These are phyloP conservation scores for Acacia concinna DNA, from an alignment of 331 rosid species.

Conservation along the genomic window DNA sequence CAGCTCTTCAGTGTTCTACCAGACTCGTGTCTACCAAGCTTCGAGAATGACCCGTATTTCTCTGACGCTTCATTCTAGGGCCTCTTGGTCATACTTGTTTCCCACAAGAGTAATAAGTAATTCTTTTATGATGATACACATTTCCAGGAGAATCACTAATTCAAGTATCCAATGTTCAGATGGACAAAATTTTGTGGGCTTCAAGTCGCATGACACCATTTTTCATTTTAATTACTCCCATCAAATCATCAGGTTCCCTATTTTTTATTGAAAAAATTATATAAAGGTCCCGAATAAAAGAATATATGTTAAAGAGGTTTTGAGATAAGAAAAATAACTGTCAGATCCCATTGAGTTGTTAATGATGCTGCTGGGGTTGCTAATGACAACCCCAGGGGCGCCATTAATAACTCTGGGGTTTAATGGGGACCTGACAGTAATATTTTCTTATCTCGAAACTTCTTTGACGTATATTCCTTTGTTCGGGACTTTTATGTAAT, in stretches of 20 bases:
- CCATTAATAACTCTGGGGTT: too few relatives aligned
- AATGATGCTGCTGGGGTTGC: too few relatives aligned
- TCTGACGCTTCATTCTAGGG: constrained; percentile 18
- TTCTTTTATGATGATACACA: constrained; percentile 16
- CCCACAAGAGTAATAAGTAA: constrained; percentile 19
- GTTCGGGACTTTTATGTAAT: too few relatives aligned
- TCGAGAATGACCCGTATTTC: constrained; percentile 51
- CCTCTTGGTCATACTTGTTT: constrained; percentile 1
- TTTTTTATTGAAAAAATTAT: too few relatives aligned
- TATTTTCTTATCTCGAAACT: too few relatives aligned
- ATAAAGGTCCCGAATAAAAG: too few relatives aligned
- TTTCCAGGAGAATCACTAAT: neutral
- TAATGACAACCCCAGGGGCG: too few relatives aligned
- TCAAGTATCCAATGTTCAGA: constrained; percentile 32
- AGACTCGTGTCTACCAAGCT: constrained; percentile 74
- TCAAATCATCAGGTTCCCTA: constrained; percentile 30
- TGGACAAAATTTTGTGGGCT: constrained; percentile 30
- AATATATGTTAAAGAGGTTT: too few relatives aligned
- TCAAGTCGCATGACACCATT: constrained; percentile 5
- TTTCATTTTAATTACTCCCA: constrained; percentile 7
- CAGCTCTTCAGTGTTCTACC: constrained; percentile 78
- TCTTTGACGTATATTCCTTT: too few relatives aligned
- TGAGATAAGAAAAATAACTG: too few relatives aligned
- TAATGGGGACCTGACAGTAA: too few relatives aligned
- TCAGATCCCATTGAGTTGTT: too few relatives aligned